A percentile compares a stretch with the other conserved stretches of the same genome.
Conservation (phyloP, 129 eudicot species). For the Scalesia atractyloides region DNA sequence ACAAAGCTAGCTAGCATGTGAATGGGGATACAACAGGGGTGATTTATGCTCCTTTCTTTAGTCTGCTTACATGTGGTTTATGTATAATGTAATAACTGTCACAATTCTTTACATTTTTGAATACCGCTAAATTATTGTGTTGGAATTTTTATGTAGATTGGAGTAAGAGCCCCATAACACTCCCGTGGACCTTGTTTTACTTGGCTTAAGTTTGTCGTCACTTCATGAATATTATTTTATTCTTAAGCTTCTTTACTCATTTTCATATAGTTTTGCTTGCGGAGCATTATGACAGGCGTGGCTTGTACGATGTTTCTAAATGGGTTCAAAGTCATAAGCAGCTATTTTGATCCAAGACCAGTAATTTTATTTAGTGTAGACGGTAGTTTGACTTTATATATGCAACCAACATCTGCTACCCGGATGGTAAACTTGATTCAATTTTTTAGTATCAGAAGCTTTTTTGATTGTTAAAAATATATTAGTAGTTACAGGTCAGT, state of each 20-base stretch:
- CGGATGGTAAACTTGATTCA: too few relatives aligned
- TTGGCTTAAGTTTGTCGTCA: conserved; percentile 65
- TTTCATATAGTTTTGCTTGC: conserved; percentile 21
- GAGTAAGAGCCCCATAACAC: conserved; percentile 95
- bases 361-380: too few relatives aligned
- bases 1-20: too few relatives aligned
- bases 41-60: too few relatives aligned
- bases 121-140: conserved; percentile 5
- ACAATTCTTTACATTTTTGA: not conserved
- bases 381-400: too few relatives aligned
- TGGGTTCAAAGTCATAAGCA: too few relatives aligned
- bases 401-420: too few relatives aligned
- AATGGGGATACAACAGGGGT: too few relatives aligned
- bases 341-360: too few relatives aligned
- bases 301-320: conserved; percentile 44
- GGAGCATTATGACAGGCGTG: conserved; percentile 90
- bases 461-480: too few relatives aligned
- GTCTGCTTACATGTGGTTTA: not conserved
- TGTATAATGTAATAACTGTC: not conserved
- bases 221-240: not conserved
- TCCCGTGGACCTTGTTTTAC: conserved; percentile 87
- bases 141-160: conserved; percentile 48
- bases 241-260: not conserved
- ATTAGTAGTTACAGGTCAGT: too few relatives aligned
- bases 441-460: too few relatives aligned